Evolutionary conservation across 2,329 filamentous ascomycete species (phyloP), one percentile per base, ranked within the genome.

Genomic region (Myriosclerotinia duriaeana): DNA sequence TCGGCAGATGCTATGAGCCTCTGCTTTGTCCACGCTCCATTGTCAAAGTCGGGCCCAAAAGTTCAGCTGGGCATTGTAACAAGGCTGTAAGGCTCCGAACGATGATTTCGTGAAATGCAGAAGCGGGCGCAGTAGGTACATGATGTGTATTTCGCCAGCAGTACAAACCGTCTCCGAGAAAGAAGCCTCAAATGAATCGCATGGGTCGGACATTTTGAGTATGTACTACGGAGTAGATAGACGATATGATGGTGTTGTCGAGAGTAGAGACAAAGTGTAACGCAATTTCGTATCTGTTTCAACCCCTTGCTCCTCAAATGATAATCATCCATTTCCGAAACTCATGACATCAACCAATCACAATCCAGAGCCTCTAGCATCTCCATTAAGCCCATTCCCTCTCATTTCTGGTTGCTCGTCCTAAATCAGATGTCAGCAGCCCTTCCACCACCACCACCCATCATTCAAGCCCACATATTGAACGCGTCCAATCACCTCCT

Each of bases 271-370:
- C 15, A 34, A 22, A 59, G 8, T 1, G 26, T 6, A 26, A 59
- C 26, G 17, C 8, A 48, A 36, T 59, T 48, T 22, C 30, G 22
- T 48, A 14, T 5, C 14, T 48, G 56, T 59, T 59, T 48, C 40
- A 48, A 36, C 30, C 56, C 56, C 55, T n/a, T 20, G 55, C 38
- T 40, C 55, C 22, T 59, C 9, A 14, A 34, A 14, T 34, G 22
- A 56, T 44, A 44, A 44, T 15, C 15, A 44, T 44, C 55, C 17
- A 44, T 58, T 59, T 56, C 26, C 26, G 55, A 59, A 6, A 40
- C 17, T 59, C 26, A 42, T 22, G 30, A 48, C 6, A 9, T 7
- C 17, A 5, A 36, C 12, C 56, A 59, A 59, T 15, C 56, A 59
- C 7, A 36, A 22, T 36, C 5, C 11, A 34, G 20, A 36, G 5